Base-by-base conservation (phyloP, 768 basidiomycete species). In the Mrakia gelida region DNA sequence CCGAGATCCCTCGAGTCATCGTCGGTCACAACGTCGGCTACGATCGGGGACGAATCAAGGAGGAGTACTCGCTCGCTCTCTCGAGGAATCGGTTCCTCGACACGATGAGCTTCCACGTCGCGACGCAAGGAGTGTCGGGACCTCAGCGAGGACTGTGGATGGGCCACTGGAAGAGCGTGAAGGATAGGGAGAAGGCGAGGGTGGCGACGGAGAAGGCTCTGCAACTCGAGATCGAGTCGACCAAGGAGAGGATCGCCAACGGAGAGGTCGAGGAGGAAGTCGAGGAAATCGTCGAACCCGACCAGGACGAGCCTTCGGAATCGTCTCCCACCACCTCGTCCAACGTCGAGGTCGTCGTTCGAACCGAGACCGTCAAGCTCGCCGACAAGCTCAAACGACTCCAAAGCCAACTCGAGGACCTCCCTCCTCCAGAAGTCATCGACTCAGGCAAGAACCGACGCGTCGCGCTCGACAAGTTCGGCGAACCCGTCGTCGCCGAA, bases 21-120 rank as follows among this genome's bases (percentile, higher is more conserved):
- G 90, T 98, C 43, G 96, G 97, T 3, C 97, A 99, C 84, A 97
- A 97, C 82, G 91, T 98, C 62, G 92, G 94, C 0, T 98, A 94
- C 84, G 97, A 99, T 84, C 89, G 95, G 26, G 91, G 89, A 23
- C 88, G 95, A 16, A 86, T 96, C 49, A 83, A 84, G 43, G 92
- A 96, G 80, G 97, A 99, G 84, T 98, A 98, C 83, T 85, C 85
- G 80, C 82, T 96, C 9, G 81, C 85, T 2, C 87, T 88, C 0
- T 92, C 91, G 0, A 85, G 88, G 72, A 94, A 88, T 49, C 89
- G 95, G 9, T 99, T 92, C 83, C 84, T 98, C 71, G 96, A 98
- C 83, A 99, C 96, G 0, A 93, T 99, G 90, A 90, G 94, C 1
- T 87, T 99, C 9, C 96, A 99, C 83, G 91, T 95, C 72, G 94